Percentiles rank a stretch among this genome's conserved stretches.
These are phyloP conservation scores for Obba rivulosa DNA, from an alignment of 768 basidiomycete species.

Conservation along the genomic window DNA sequence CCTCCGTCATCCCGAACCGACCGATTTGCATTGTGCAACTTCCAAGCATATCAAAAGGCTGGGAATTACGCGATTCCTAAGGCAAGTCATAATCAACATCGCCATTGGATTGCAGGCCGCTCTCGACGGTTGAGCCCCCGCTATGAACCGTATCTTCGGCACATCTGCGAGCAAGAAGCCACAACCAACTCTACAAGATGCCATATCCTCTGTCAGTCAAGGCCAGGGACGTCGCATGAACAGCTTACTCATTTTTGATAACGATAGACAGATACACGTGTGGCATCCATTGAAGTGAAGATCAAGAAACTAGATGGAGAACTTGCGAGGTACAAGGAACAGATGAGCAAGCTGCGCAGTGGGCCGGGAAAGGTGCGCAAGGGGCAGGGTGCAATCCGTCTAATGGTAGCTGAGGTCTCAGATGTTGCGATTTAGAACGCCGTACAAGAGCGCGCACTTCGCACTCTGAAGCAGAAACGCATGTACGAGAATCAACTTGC, in stretches of 20 bases:
- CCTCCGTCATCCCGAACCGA: no score
- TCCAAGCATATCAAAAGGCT: no score
- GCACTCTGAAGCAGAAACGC: slow-evolving; percentile 90
- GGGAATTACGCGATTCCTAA: no score
- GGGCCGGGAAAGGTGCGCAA: slow-evolving; percentile 87
- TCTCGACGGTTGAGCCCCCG: no score
- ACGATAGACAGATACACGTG: slow-evolving; percentile 76
- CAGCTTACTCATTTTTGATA: slow-evolving; percentile 1
- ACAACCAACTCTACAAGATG: slow-evolving; percentile 83
- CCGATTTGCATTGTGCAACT: no score
- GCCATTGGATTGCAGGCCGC: no score
- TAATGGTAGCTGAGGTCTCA: neutral
- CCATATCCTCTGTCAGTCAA: slow-evolving; percentile 74
- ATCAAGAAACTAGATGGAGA: slow-evolving; percentile 95
- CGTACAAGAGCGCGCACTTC: slow-evolving; percentile 89
- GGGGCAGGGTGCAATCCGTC: neutral
- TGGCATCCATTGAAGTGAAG: slow-evolving; percentile 92
- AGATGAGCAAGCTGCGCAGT: slow-evolving; percentile 88
- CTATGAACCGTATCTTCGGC: slow-evolving; percentile 86
- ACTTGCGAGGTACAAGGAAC: slow-evolving; percentile 86
- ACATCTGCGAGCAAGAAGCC: slow-evolving; percentile 72
- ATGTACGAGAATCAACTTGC: slow-evolving; percentile 93
- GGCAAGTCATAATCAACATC: no score
- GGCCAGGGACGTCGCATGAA: neutral
- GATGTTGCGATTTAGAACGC: slow-evolving; percentile 51